Conservation (phyloP, 257 asterid species). For the Prunella vulgaris region DNA sequence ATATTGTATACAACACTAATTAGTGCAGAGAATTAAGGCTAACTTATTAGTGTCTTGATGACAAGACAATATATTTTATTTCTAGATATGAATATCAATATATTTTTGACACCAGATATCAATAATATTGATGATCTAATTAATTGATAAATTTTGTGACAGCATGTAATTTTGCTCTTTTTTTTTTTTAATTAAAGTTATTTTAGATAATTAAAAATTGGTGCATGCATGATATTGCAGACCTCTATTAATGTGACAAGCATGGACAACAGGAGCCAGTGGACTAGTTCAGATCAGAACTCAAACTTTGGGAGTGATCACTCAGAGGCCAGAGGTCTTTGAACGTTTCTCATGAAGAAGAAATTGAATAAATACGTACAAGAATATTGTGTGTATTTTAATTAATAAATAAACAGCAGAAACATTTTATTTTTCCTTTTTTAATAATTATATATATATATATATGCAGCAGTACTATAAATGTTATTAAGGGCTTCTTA, state of each 20-base stretch:
- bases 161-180: too few relatives aligned
- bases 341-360: not conserved
- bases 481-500: not conserved
- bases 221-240: conserved; percentile 18
- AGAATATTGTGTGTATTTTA: too few relatives aligned
- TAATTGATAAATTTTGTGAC: too few relatives aligned
- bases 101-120: too few relatives aligned
- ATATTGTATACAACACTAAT: too few relatives aligned
- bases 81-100: not conserved
- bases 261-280: conserved; percentile 18
- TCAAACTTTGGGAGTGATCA: conserved; percentile 26
- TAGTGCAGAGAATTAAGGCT: too few relatives aligned
- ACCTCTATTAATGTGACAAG: conserved; percentile 7
- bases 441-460: not conserved
- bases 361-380: too few relatives aligned
- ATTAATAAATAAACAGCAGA: not conserved
- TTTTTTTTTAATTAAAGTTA: too few relatives aligned
- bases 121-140: not conserved
- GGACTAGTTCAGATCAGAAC: conserved; percentile 28
- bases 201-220: not conserved
- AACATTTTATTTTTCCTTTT: not conserved
- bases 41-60: not conserved
- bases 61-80: not conserved
- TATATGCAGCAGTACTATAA: not conserved
- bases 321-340: conserved; percentile 14